A percentile compares a stretch with the other conserved stretches of the same genome.
phyloP scores from a whole-genome alignment of 2,329 filamentous ascomycete genomes.

The Xylariaceae sp. region DNA sequence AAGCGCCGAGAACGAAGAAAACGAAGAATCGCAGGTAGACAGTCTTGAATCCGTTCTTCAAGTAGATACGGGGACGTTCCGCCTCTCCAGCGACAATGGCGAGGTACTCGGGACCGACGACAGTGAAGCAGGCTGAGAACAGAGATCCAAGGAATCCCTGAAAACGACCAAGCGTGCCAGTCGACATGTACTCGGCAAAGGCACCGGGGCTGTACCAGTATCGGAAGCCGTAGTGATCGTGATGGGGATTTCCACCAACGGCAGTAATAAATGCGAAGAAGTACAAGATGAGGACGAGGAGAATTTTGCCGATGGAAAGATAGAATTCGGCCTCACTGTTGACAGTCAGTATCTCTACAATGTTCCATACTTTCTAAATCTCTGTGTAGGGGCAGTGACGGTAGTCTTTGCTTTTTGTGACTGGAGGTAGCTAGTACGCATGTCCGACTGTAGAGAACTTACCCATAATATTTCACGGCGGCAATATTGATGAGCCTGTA shows the following conservation, averaged over 20 bases:
- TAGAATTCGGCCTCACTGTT: conserved; percentile 68
- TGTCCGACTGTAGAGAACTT: conserved; percentile 11
- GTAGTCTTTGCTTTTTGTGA: no score
- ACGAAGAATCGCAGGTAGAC: conserved; percentile 62
- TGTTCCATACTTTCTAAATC: neutral
- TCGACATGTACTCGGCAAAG: conserved; percentile 57
- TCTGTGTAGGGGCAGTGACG: conserved; percentile 1
- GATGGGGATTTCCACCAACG: conserved; percentile 70
- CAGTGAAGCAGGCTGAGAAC: conserved; percentile 55
- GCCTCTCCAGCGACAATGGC: conserved; percentile 49
- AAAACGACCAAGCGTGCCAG: conserved; percentile 59
- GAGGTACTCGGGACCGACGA: conserved; percentile 60
- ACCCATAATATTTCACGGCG: conserved; percentile 31
- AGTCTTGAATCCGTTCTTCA: conserved; percentile 62
- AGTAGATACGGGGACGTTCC: conserved; percentile 52
- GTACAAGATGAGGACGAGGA: conserved; percentile 65
- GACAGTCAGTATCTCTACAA: conserved; percentile 39
- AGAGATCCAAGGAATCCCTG: conserved; percentile 59
- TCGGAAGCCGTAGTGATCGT: conserved; percentile 66
- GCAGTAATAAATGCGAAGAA: conserved; percentile 76
- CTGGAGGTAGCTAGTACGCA: no score
- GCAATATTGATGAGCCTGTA: conserved; percentile 30
- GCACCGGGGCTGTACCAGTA: conserved; percentile 61
- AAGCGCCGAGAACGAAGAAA: conserved; percentile 64
- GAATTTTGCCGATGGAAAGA: conserved; percentile 58